Base-by-base conservation (phyloP, 495 filamentous ascomycete species). In the Cercophora newfieldiana region DNA sequence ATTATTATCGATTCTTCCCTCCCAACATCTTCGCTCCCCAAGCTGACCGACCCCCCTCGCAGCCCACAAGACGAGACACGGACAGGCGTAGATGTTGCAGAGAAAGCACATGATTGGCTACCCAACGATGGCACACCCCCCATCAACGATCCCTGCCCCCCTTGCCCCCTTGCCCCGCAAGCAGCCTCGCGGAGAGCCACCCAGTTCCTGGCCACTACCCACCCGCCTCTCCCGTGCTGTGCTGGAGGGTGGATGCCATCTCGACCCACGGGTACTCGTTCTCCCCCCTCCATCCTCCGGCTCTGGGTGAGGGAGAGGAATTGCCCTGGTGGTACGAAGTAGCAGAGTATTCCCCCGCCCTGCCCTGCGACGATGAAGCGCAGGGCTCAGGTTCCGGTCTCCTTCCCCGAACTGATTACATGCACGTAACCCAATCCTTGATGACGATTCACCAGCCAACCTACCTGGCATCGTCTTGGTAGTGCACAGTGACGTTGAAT, bases 361-460 rank as follows among this genome's bases (percentile, higher is more conserved):
- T n/a, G 49, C 49, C 49, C 54, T 57, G 26, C 28, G 18, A 57
- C 31, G n/a, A 21, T n/a, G 24, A 12, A 53, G 50, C 50, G 22
- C 50, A 53, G 21, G 50, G 50, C 50, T 7, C n/a, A 26, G 21
- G 47, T 28, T 61, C 24, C 18, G 47, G 18, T 18, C 29, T 16
- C 33, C 8, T 37, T 33, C 50, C 25, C 25, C 48, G 31, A 51
- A 25, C 30, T 61, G 68, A 70, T 70, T 65, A 61, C 65, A 70
- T 70, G 68, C 68, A 70, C 57, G 68, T 67, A 67, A 70, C 67
- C 67, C 29, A 62, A 66, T 63, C 67, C 37, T 6, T 44, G 37
- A 44, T 16, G 4, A 44, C 37, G 4, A 30, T 30, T 28, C 66
- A n/a, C 61, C 60, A 47, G n/a, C 58, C 58, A 21, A 5, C 24